A percentile compares a stretch with the other conserved stretches of the same genome.
Evolutionary conservation across 1,284 basidiomycete genomes (phyloP).

Genomic region (Inonotus obliquus): DNA sequence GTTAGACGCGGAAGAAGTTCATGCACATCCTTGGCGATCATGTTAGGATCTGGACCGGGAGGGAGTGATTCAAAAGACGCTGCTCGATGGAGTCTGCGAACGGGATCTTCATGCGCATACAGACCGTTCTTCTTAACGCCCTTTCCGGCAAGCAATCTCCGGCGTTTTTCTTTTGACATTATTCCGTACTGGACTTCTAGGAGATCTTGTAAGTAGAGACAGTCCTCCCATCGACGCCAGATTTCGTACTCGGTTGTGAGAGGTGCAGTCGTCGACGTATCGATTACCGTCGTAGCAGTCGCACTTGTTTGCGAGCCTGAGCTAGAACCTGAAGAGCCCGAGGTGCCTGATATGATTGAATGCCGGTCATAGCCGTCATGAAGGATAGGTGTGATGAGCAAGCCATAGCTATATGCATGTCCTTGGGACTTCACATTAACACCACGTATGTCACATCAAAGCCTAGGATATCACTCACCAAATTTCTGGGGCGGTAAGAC

Average conservation of each 20-base stretch:
- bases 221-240: constrained; percentile 78
- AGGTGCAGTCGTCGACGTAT: constrained; percentile 12
- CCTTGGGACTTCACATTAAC: constrained; percentile 33
- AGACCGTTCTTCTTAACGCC: constrained; percentile 70
- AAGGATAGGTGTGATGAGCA: constrained; percentile 50
- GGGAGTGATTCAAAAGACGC: constrained; percentile 82
- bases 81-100: constrained; percentile 35
- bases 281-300: constrained; percentile 9
- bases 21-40: constrained; percentile 63
- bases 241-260: constrained; percentile 53
- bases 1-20: constrained; percentile 58
- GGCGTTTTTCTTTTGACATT: constrained; percentile 58
- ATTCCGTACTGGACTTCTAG: constrained; percentile 60
- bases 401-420: constrained; percentile 50
- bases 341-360: constrained; percentile 29
- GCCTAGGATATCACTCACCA: constrained; percentile 35
- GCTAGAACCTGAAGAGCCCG: constrained; percentile 29
- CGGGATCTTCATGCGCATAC: constrained; percentile 52
- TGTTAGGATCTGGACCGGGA: constrained; percentile 70
- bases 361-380: constrained; percentile 31
- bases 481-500: constrained; percentile 54
- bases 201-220: constrained; percentile 64
- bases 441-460: not conserved
- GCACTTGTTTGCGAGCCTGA: constrained; percentile 1
- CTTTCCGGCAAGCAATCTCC: constrained; percentile 60